These are phyloP conservation scores for Knufia fluminis DNA, from an alignment of 2,329 filamentous ascomycete species.

Conservation along the genomic window DNA sequence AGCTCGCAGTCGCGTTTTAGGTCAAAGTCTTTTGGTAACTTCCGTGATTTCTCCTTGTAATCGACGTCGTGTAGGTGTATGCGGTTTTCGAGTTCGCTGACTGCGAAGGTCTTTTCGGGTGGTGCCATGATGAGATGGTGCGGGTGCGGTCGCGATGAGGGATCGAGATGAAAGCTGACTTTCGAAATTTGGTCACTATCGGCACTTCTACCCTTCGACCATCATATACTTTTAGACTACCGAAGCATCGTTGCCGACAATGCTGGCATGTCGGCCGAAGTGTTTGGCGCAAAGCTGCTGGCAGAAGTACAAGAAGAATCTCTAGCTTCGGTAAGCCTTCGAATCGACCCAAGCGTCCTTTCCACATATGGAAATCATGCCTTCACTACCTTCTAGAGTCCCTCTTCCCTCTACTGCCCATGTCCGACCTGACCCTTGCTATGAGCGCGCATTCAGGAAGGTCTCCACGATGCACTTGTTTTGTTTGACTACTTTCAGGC, in stretches of 20 bases:
- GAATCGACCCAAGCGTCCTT: background rate
- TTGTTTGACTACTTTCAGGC: background rate
- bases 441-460: too few relatives aligned
- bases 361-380: slow-evolving; percentile 5
- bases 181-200: background rate
- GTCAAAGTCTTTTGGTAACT: slow-evolving; percentile 40
- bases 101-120: slow-evolving; percentile 44
- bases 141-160: background rate
- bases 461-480: too few relatives aligned
- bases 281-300: slow-evolving; percentile 46
- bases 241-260: background rate
- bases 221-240: background rate
- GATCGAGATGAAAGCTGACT: background rate
- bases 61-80: slow-evolving; percentile 34
- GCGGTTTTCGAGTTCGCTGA: slow-evolving; percentile 41
- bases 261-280: slow-evolving; percentile 30
- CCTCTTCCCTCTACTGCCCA: background rate
- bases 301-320: slow-evolving; percentile 41
- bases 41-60: slow-evolving; percentile 43
- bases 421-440: too few relatives aligned
- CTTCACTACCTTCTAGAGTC: background rate
- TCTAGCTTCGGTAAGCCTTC: slow-evolving; percentile 40
- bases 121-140: slow-evolving; percentile 42
- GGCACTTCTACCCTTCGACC: background rate
- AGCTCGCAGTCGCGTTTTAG: slow-evolving; percentile 46